Base-by-base conservation (phyloP, 345 rosid genomes). In the Dovyalis caffra region DNA sequence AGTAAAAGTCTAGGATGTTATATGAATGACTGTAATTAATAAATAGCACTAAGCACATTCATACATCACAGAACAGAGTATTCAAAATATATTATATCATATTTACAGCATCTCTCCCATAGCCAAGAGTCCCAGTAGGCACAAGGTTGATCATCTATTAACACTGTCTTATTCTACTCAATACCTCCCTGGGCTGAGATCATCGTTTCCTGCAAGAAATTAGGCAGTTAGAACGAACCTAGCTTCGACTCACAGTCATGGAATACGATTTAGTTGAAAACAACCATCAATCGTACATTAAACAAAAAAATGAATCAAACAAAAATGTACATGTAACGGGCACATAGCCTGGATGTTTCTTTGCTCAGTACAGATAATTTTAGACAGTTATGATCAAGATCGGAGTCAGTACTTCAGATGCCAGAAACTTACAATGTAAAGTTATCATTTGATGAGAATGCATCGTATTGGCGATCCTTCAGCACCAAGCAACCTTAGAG, bases 391-490 rank as follows among this genome's bases (percentile, higher is more conserved):
- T 6, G 21, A 47, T 47, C n/a, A 47, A 47, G 53, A 16, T 18
- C 5, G 53, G 21, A 47, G 20, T 47, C 21, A 18, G n/a, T 18
- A 18, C 53, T 15, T 8, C 5, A 33, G 64, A 34, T 21, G 14
- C 35, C 3, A 53, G 23, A 70, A 29, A 43, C 51, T 68, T 69
- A 69, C 78, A 0, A 12, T 37, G 25, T 45, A 58, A n/a, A 23
- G 63, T 16, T 40, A 40, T 81, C 76, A 85, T 80, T 78, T 75
- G 76, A 78, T 80, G 51, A 85, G 88, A 78, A 85, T 80, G 82
- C 88, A 85, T 82, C 88, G 78, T 15, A 72, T 29, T 29, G 86
- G 88, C 12, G 83, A 74, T 64, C 86, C 88, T 56, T 85, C 88
- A 0, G 86, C 79, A 40, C 88, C 86, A 40, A 60, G 64, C 79